Evolutionary conservation across 2,329 filamentous ascomycete genomes (phyloP).

Genomic region (Pseudocercospora musae): DNA sequence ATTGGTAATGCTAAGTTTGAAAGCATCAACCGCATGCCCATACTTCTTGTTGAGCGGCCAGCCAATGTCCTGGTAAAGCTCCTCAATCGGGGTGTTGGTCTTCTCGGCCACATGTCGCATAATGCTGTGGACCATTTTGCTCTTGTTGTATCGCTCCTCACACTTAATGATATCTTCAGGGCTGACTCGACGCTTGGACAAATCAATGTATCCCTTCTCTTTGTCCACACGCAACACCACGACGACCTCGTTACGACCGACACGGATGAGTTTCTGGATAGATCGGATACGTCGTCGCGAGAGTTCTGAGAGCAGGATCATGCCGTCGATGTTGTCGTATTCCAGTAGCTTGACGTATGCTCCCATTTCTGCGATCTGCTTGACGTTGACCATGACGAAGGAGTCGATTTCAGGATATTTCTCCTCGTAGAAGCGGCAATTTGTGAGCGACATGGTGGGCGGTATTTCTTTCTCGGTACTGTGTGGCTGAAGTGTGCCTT

Average conservation of each 20-base stretch:
- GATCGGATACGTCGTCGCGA: constrained; percentile 96
- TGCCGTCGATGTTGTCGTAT: constrained; percentile 99
- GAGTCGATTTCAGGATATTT: constrained; percentile 98
- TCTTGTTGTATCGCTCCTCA: constrained; percentile 99
- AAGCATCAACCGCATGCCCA: constrained; percentile 93
- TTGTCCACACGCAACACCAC: constrained; percentile 98
- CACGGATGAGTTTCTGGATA: constrained; percentile 98
- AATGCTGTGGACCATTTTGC: constrained; percentile 98
- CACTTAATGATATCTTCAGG: constrained; percentile 98
- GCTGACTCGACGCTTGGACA: constrained; percentile 96
- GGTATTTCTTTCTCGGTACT: constrained; percentile 29
- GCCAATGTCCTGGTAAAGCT: constrained; percentile 86
- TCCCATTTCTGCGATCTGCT: constrained; percentile 99
- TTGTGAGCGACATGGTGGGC: constrained; percentile 87
- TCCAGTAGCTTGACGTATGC: constrained; percentile 99
- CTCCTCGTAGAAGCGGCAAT: constrained; percentile 96
- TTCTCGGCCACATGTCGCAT: constrained; percentile 99
- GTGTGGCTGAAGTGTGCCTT: neutral
- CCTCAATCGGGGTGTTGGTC: constrained; percentile 89
- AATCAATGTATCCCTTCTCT: constrained; percentile 98
- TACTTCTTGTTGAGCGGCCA: constrained; percentile 99
- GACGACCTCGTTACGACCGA: constrained; percentile 96
- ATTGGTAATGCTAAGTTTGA: constrained; percentile 99
- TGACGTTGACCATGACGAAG: constrained; percentile 99
- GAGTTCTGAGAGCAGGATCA: constrained; percentile 97